phyloP scores from a whole-genome alignment of 257 asterid species.

The Buddleja alternifolia region DNA sequence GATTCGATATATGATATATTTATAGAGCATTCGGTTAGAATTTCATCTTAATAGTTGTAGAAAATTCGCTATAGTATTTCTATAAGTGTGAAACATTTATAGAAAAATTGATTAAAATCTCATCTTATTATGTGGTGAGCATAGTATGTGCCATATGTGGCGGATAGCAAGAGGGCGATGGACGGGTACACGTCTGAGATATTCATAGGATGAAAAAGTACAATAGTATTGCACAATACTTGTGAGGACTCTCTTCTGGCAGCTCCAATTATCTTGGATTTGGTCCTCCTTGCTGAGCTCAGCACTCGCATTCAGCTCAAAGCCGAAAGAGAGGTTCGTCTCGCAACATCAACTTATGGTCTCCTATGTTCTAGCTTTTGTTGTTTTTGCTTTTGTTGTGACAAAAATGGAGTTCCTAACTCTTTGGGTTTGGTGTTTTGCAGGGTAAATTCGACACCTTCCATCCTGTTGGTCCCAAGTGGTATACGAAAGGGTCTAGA shows the following conservation, averaged over 20 bases:
- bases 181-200: slow-evolving; percentile 98
- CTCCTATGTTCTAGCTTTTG: background rate
- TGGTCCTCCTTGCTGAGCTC: slow-evolving; percentile 97
- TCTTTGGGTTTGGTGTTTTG: slow-evolving; percentile 12
- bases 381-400: background rate
- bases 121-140: background rate
- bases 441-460: slow-evolving; percentile 94
- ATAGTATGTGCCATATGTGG: slow-evolving; percentile 97
- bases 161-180: slow-evolving; percentile 99
- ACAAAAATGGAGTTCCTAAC: background rate
- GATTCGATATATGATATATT: background rate
- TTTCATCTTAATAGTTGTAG: background rate
- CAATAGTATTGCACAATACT: slow-evolving; percentile 90
- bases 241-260: slow-evolving; percentile 98
- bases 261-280: slow-evolving; percentile 91
- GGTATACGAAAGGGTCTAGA: too few species aligned
- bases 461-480: slow-evolving; percentile 97
- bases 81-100: too few species aligned
- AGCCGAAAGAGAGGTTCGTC: slow-evolving; percentile 71
- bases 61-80: background rate
- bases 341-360: background rate
- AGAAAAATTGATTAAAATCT: too few species aligned
- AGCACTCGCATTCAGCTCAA: slow-evolving; percentile 92
- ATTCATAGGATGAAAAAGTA: slow-evolving; percentile 96
- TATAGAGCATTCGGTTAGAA: too few species aligned